Evolutionary conservation across 2,329 filamentous ascomycete genomes (phyloP).

Genomic region (Diaporthe aspalathi): DNA sequence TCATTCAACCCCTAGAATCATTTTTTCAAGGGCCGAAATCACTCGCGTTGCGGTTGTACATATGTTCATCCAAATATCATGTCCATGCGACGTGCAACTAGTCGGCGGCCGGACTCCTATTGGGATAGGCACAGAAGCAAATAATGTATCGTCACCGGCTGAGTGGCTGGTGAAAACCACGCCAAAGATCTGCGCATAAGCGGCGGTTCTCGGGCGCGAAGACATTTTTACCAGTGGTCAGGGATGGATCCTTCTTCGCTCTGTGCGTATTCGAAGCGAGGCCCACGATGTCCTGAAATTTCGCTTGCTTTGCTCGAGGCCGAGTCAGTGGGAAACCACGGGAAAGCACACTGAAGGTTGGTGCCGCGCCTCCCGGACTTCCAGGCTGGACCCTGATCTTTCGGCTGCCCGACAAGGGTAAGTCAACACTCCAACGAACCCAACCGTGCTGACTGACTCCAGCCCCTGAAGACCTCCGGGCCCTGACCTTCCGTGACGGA

Average conservation of each 20-base stretch:
- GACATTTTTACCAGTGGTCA: neutral
- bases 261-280: neutral
- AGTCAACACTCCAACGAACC: neutral
- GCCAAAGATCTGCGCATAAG: neutral
- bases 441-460: conserved; percentile 3
- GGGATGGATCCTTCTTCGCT: neutral
- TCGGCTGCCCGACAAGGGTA: conserved; percentile 15
- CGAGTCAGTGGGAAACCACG: conserved; percentile 1
- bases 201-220: neutral
- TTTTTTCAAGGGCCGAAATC: neutral
- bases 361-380: neutral
- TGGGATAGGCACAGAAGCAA: neutral
- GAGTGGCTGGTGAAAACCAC: neutral
- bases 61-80: neutral
- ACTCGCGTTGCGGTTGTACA: neutral
- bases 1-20: neutral
- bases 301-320: neutral
- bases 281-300: conserved; percentile 4
- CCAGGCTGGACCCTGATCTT: conserved; percentile 10
- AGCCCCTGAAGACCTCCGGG: conserved; percentile 7
- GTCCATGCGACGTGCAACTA: neutral
- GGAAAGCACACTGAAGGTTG: neutral
- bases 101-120: neutral
- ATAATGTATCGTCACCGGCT: neutral
- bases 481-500: neutral